Evolutionary conservation across 2,329 filamentous ascomycete species (phyloP).

Genomic region (Clonostachys rhizophaga): DNA sequence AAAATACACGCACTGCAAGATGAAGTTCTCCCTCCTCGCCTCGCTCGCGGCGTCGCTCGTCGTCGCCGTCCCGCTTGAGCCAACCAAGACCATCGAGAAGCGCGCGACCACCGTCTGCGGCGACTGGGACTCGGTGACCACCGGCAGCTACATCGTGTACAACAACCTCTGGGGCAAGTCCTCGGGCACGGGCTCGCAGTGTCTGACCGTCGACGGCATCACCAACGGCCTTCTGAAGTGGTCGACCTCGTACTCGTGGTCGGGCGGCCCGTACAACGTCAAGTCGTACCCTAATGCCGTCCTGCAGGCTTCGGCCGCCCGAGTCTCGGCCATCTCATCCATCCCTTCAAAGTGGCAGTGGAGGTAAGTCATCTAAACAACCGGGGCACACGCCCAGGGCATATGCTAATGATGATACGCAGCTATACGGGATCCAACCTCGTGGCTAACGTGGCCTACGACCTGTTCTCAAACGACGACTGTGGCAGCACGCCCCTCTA

Average conservation of each 20-base stretch:
- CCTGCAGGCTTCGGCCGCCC: slow-evolving; percentile 18
- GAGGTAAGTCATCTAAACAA: slow-evolving; percentile 11
- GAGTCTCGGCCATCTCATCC: slow-evolving; percentile 18
- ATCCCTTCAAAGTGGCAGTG: slow-evolving; percentile 25
- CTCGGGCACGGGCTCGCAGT: slow-evolving; percentile 27
- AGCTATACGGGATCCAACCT: slow-evolving; percentile 17
- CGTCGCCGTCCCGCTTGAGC: neutral
- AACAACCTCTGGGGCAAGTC: slow-evolving; percentile 35
- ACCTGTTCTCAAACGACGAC: slow-evolving; percentile 50
- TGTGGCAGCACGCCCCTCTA: slow-evolving; percentile 30
- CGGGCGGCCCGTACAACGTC: slow-evolving; percentile 25
- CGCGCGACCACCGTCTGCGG: slow-evolving; percentile 10
- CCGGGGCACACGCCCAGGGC: neutral
- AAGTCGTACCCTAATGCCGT: slow-evolving; percentile 37
- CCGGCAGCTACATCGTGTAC: slow-evolving; percentile 20
- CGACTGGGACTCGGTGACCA: slow-evolving; percentile 12
- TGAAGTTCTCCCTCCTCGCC: neutral
- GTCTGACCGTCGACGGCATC: slow-evolving; percentile 26
- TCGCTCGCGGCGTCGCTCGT: neutral
- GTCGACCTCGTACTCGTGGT: slow-evolving; percentile 32
- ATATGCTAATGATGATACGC: slow-evolving; percentile 8
- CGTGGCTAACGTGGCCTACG: slow-evolving; percentile 56
- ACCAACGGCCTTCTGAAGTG: slow-evolving; percentile 26
- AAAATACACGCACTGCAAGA: neutral
- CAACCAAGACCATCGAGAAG: slow-evolving; percentile 4